These are phyloP conservation scores for Thraustochytrium striatum DNA, from an alignment of 352 stramenopile genomes.

Conservation along the genomic window DNA sequence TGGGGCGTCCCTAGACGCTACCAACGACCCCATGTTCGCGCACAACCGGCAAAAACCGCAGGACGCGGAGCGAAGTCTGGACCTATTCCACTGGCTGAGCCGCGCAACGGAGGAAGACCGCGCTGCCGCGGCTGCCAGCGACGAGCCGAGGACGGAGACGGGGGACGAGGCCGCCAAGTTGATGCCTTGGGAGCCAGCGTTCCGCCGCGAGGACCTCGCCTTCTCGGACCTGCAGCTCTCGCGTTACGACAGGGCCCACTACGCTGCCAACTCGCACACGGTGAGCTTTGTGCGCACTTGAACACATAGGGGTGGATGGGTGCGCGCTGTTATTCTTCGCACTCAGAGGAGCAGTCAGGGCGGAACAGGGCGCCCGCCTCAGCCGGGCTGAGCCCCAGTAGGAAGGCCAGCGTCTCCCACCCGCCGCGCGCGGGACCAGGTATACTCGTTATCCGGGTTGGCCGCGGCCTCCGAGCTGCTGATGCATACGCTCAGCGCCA, in stretches of 20 bases:
- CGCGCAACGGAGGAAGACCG: neutral
- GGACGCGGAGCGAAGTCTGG: slow-evolving; percentile 17
- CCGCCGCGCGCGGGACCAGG: slow-evolving; percentile 12
- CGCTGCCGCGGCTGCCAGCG: neutral
- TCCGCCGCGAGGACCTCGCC: neutral
- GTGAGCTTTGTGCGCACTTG: neutral
- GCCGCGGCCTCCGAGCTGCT: neutral
- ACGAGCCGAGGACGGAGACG: neutral
- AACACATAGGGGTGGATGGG: neutral
- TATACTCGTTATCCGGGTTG: slow-evolving; percentile 42
- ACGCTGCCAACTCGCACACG: slow-evolving; percentile 41
- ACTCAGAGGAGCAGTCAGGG: neutral
- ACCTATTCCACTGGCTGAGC: slow-evolving; percentile 40
- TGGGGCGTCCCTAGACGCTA: slow-evolving; percentile 55
- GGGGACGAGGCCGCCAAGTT: neutral
- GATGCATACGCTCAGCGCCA: slow-evolving; percentile 24
- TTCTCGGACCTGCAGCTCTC: slow-evolving; percentile 40
- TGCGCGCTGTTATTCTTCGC: neutral
- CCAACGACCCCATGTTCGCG: slow-evolving; percentile 38
- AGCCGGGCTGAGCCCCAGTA: neutral
- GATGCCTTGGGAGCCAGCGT: neutral
- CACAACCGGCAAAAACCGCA: slow-evolving; percentile 5
- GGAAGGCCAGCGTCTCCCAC: slow-evolving; percentile 14
- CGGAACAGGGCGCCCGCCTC: neutral
- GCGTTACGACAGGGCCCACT: slow-evolving; percentile 23